These are phyloP conservation scores for Jatropha multifida DNA, from an alignment of 441 rosid genomes.

Conservation along the genomic window DNA sequence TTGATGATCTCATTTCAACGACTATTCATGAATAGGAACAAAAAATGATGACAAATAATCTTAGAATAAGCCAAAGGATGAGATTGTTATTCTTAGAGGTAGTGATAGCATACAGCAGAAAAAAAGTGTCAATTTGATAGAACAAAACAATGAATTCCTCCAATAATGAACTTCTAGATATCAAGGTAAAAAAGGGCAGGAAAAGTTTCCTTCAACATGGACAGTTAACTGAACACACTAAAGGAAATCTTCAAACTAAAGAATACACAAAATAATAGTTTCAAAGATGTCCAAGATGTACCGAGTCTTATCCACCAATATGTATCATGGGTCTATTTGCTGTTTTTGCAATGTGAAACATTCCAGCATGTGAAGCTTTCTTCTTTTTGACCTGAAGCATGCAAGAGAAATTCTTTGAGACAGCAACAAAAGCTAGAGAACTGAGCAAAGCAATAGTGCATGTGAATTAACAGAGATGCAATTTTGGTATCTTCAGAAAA, in stretches of 20 bases:
- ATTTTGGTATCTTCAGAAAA: neutral
- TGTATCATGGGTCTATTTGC: slow-evolving; percentile 94
- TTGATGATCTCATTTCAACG: neutral
- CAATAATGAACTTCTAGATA: neutral
- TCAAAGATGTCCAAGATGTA: neutral
- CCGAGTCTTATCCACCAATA: slow-evolving; percentile 69
- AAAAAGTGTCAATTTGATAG: neutral
- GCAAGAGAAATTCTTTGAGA: slow-evolving; percentile 5
- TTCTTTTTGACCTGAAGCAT: slow-evolving; percentile 76
- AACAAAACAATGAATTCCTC: neutral
- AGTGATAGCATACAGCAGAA: neutral
- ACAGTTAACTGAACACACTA: neutral
- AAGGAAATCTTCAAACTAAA: neutral
- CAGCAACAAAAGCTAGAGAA: neutral
- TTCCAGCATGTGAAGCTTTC: slow-evolving; percentile 92
- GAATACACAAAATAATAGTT: neutral
- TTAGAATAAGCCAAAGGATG: neutral
- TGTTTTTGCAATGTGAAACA: slow-evolving; percentile 93
- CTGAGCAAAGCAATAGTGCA: neutral
- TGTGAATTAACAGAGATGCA: neutral
- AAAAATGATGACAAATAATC: neutral
- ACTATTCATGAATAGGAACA: neutral
- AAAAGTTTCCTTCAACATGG: neutral
- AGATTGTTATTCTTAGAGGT: neutral
- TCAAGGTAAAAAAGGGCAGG: neutral